phyloP scores from a whole-genome alignment of 2,329 filamentous ascomycete genomes.

The Fusarium pseudograminearum region DNA sequence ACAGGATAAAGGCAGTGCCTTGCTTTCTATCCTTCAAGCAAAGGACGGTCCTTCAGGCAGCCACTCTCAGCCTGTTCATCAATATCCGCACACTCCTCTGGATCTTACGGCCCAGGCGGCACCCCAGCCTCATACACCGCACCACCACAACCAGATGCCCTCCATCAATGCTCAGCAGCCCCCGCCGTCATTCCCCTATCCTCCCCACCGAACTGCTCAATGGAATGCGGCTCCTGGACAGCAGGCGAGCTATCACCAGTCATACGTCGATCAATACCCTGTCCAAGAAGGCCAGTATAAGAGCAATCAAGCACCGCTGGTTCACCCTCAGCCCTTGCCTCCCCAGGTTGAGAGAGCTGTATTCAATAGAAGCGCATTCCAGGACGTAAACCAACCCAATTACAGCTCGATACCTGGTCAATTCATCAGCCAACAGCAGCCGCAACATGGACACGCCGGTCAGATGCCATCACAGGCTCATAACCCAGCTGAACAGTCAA shows the following conservation, averaged over 20 bases:
- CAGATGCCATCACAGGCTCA: slow-evolving; percentile 38
- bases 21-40: slow-evolving; percentile 66
- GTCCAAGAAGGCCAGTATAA: slow-evolving; percentile 41
- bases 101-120: slow-evolving; percentile 65
- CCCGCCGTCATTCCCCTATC: slow-evolving; percentile 50
- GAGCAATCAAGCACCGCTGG: slow-evolving; percentile 44
- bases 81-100: slow-evolving; percentile 63
- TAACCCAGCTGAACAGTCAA: slow-evolving; percentile 24
- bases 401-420: slow-evolving; percentile 18
- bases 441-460: slow-evolving; percentile 41
- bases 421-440: slow-evolving; percentile 41
- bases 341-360: slow-evolving; percentile 67
- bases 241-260: slow-evolving; percentile 30
- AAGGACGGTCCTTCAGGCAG: slow-evolving; percentile 41
- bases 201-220: slow-evolving; percentile 35
- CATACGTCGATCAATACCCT: slow-evolving; percentile 34
- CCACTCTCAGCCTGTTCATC: slow-evolving; percentile 36
- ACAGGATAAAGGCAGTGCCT: slow-evolving; percentile 62
- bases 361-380: slow-evolving; percentile 56
- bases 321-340: slow-evolving; percentile 64
- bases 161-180: slow-evolving; percentile 47
- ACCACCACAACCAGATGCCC: slow-evolving; percentile 61
- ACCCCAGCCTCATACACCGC: slow-evolving; percentile 67
- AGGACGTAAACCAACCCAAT: slow-evolving; percentile 41
- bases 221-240: slow-evolving; percentile 36